Conservation (phyloP, 1,284 basidiomycete species). For the Fomitopsis betulina region DNA sequence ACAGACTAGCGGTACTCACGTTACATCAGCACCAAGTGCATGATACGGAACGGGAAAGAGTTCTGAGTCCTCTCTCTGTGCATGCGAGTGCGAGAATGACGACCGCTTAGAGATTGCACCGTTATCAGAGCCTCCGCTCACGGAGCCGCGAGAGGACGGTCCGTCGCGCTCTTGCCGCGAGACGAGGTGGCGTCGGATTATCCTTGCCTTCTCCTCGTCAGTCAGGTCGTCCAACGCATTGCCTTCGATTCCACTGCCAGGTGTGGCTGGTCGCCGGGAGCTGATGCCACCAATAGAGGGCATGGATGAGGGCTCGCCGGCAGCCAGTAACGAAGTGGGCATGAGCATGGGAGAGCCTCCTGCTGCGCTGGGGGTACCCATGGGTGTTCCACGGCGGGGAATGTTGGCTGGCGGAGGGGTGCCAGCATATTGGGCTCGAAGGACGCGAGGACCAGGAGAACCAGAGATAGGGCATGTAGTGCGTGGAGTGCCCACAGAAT, state of each 20-base stretch:
- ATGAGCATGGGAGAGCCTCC: conserved; percentile 12
- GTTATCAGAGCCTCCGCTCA: conserved; percentile 24
- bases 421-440: conserved; percentile 59
- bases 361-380: conserved; percentile 26
- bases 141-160: conserved; percentile 18
- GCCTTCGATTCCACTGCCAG: conserved; percentile 26
- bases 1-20: conserved; percentile 52
- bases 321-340: conserved; percentile 7
- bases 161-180: conserved; percentile 59
- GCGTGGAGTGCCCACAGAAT: conserved; percentile 24
- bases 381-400: conserved; percentile 38
- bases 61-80: conserved; percentile 48
- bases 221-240: conserved; percentile 50
- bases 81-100: conserved; percentile 28
- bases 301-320: conserved; percentile 16
- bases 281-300: conserved; percentile 27
- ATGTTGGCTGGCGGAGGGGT: conserved; percentile 66
- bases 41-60: conserved; percentile 82
- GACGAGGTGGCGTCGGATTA: conserved; percentile 79
- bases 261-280: conserved; percentile 26
- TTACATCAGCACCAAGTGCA: conserved; percentile 83
- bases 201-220: conserved; percentile 80
- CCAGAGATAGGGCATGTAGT: conserved; percentile 19
- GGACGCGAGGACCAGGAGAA: conserved; percentile 28
- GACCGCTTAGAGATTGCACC: conserved; percentile 27